Evolutionary conservation across 75 land plant genomes (phyloP), one percentile per base, ranked within the genome.

Genomic region (Selaginella moellendorffii): DNA sequence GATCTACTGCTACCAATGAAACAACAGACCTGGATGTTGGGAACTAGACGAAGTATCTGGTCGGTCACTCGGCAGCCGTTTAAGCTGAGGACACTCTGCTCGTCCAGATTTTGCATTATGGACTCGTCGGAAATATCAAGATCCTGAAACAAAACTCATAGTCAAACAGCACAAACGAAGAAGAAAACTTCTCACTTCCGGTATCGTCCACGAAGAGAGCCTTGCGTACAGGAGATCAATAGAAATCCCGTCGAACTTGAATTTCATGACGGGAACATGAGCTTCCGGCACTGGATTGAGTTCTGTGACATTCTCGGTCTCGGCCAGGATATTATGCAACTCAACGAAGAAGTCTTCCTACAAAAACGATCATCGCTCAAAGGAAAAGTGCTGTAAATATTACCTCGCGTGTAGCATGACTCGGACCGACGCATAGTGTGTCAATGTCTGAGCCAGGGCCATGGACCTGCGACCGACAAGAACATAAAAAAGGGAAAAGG

Each of bases 351-450:
- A 80, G 29, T 80, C 79, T 26, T 76, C 69, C 81, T 78, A 63
- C 59, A 64, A 26, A 27, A 0, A 42, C 29, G 12, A 61, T 17
- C 54, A 23, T 31, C 64, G 12, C 64, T 63, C 0, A 63, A 51
- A 31, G n/a, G 31, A 23, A 51, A 26, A 29, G 46, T 5, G 46
- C n/a, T n/a, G n/a, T n/a, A n/a, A n/a, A n/a, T n/a, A 36, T 29
- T 63, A 78, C 80, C 27, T 67, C 71, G 65, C 71, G 54, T 22
- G 71, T 62, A 2, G 79, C 79, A 59, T 72, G 75, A 53, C 25
- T 60, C 29, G 81, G 81, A 8, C 79, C 81, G 72, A 79, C 72
- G 66, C 81, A 79, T 56, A 79, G 61, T 53, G 79, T 74, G 71
- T 79, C 81, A 54, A 79, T 79, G 31, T 79, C 81, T 24, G 81